These are phyloP conservation scores for Liriodendron chinense DNA, from an alignment of 164 flowering plant species.

Conservation along the genomic window DNA sequence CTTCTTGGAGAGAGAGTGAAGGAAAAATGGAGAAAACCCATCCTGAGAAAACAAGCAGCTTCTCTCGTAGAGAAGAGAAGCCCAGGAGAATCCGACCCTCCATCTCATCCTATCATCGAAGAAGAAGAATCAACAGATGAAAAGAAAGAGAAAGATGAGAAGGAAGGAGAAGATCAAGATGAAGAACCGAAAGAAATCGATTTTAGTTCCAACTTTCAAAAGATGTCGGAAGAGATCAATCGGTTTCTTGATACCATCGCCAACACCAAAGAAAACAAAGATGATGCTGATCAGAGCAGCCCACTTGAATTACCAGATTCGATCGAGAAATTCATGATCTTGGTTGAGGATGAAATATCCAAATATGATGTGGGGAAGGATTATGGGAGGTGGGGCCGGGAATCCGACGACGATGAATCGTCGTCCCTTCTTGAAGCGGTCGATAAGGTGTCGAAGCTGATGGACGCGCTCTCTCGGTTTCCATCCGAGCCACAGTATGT, in stretches of 20 bases:
- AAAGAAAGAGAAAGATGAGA: background rate
- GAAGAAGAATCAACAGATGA: background rate
- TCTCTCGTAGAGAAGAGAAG: background rate
- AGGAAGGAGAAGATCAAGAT: conserved; percentile 6
- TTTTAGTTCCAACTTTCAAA: conserved; percentile 3
- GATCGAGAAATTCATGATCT: conserved; percentile 24
- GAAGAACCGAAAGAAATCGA: conserved; percentile 6
- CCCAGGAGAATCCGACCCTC: background rate
- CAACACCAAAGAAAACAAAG: background rate
- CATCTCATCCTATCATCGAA: background rate
- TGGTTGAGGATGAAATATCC: conserved; percentile 28
- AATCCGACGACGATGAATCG: conserved; percentile 10
- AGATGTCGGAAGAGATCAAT: conserved; percentile 27
- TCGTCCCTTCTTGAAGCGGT: conserved; percentile 27
- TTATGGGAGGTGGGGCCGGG: conserved; percentile 25
- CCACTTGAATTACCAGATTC: conserved; percentile 28
- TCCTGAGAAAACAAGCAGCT: background rate
- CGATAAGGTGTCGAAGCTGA: conserved; percentile 23
- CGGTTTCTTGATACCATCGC: conserved; percentile 11
- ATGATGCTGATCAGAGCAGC: background rate
- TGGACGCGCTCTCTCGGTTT: conserved; percentile 10
- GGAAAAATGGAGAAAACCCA: background rate
- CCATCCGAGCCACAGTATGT: conserved; percentile 7
- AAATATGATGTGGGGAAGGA: conserved; percentile 28
- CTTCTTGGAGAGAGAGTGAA: background rate